Percentiles rank a stretch among this genome's conserved stretches.
Conservation (phyloP, 345 rosid species). For the Pugionium dolabratum region DNA sequence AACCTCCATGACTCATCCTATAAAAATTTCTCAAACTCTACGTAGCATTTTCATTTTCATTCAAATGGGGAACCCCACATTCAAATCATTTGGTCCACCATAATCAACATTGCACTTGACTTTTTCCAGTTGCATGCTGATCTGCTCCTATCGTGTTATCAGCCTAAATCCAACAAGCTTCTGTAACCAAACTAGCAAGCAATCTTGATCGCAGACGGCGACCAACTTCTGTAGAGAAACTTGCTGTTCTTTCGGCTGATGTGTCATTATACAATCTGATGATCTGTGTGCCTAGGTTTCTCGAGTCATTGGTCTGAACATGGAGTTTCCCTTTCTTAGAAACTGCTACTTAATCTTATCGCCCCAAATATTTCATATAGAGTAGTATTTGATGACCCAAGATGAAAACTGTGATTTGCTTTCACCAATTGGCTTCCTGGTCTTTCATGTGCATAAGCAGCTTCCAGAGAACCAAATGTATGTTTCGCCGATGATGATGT, state of each 20-base stretch:
- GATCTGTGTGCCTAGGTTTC: slow-evolving; percentile 17
- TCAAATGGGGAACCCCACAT: too few species aligned
- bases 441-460: slow-evolving; percentile 52
- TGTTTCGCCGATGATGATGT: slow-evolving; percentile 44
- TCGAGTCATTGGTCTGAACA: slow-evolving; percentile 5
- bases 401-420: slow-evolving; percentile 1
- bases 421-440: slow-evolving; percentile 22
- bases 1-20: too few species aligned
- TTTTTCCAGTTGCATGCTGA: too few species aligned
- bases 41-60: too few species aligned
- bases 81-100: too few species aligned
- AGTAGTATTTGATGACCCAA: background rate
- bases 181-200: too few species aligned
- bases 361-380: background rate
- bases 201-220: too few species aligned
- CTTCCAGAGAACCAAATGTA: slow-evolving; percentile 43
- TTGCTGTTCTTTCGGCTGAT: background rate
- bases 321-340: slow-evolving; percentile 12
- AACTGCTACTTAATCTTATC: background rate
- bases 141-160: too few species aligned
- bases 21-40: too few species aligned
- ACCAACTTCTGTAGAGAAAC: background rate
- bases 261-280: slow-evolving; percentile 4
- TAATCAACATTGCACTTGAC: too few species aligned
- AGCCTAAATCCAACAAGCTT: too few species aligned